Evolutionary conservation across 805 yeast species (phyloP).

Genomic region (Hanseniaspora lindneri): DNA sequence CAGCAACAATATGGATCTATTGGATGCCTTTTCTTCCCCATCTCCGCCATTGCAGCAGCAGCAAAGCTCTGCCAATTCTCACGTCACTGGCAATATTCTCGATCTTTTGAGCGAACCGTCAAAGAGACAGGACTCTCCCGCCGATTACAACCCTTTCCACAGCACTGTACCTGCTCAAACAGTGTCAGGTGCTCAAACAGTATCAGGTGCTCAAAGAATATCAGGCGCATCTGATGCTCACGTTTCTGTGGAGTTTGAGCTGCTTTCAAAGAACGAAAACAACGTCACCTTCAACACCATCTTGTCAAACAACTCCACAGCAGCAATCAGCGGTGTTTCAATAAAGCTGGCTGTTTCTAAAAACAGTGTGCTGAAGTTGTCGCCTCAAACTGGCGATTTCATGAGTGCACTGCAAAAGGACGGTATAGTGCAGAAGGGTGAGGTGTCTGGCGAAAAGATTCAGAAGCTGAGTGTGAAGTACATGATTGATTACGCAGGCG

Average conservation of each 20-base stretch:
- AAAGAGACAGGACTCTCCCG: conserved; percentile 17
- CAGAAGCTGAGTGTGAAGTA: conserved; percentile 25
- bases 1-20: conserved; percentile 18
- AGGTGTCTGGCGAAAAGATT: neutral
- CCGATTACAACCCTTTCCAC: conserved; percentile 20
- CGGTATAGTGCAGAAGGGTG: conserved; percentile 40
- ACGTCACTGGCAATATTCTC: conserved; percentile 7
- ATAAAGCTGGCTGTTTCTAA: conserved; percentile 65
- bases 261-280: conserved; percentile 30
- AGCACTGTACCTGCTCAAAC: conserved; percentile 17
- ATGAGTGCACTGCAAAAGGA: conserved; percentile 38
- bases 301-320: conserved; percentile 40
- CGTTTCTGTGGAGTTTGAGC: conserved; percentile 40
- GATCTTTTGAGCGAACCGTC: conserved; percentile 21
- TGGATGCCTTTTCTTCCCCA: conserved; percentile 20
- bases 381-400: conserved; percentile 48
- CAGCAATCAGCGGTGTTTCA: conserved; percentile 40
- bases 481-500: conserved; percentile 6
- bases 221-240: conserved; percentile 19
- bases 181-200: no score
- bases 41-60: conserved; percentile 20
- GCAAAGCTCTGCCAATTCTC: conserved; percentile 15
- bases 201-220: neutral
- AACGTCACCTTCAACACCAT: conserved; percentile 36
- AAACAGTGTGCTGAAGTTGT: conserved; percentile 42